Base-by-base conservation (phyloP, 352 stramenopile genomes). In the Phytopythium kandeliae region DNA sequence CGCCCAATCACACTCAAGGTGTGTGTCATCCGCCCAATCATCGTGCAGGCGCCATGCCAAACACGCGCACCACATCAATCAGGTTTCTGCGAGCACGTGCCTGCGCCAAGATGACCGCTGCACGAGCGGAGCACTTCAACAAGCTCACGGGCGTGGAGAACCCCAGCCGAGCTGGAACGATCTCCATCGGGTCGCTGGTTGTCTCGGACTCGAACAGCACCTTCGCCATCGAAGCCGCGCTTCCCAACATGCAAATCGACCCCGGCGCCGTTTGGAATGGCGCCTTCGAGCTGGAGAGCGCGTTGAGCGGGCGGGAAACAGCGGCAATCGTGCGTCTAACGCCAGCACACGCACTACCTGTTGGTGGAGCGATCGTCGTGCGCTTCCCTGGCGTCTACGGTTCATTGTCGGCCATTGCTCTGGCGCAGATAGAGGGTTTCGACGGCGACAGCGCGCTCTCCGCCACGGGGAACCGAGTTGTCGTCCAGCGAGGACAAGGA, bases 331-430 rank as follows among this genome's bases (percentile, higher is more conserved):
- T 80, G 21, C 47, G 55, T 0, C 40, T 82, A 25, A 73, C 60
- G 8, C 60, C 69, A 16, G 46, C 59, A 3, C 58, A 80, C 28
- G 35, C 21, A 9, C 38, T 88, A 1, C 76, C 74, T 0, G 58
- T 48, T 15, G 67, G 71, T 28, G 78, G 76, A 24, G 48, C 57
- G 25, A 37, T 88, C 15, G 38, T 65, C 43, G 38, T 90, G 30
- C 61, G 70, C 49, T 46, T 90, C n/a, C 74, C 78, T 13, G 62
- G 51, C 28, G 44, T 80, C n/a, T 89, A 84, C 49, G 54, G 58
- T 3, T 57, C 63, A 0, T 49, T 74, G 35, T 33, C 35, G 7
- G 35, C 43, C 34, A 54, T 56, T 12, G 56, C 49, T 8, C 46
- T 81, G 41, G 59, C 42, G 33, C 59, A 10, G 41, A 36, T 68